Evolutionary conservation across 129 eudicot species (phyloP), one percentile per base, ranked within the genome.

Genomic region (Saussurea involucrata): DNA sequence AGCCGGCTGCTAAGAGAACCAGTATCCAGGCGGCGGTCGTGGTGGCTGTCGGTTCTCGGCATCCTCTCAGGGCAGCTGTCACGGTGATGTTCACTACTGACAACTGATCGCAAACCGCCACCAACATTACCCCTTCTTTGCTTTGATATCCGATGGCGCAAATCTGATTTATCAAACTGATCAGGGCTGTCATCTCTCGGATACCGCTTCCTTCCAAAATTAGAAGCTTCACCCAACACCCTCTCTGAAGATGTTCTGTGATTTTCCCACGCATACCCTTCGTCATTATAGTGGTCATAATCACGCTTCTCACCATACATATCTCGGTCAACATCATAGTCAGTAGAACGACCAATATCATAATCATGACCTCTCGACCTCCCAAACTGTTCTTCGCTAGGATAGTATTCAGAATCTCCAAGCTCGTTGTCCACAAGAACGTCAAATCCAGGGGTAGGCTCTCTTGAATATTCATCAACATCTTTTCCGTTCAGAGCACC

Each of bases 361-460:
- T 81, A 92, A 24, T 88, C 90, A 31, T 72, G 90, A 64, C 83
- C 92, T 77, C 84, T 67, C 53, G 88, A 69, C 80, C 92, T 88
- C 57, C 81, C 88, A 87, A 81, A 86, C 70, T 84, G 95, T 69
- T 91, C 96, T 78, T 93, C 97, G 68, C 85, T 64, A 12, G 78
- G 85, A 81, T 94, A 94, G 74, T 89, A 94, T 49, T 89, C 95
- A 58, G 94, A 86, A 63, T 89, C 96, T 25, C 88, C 72, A 36
- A 71, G 83, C 24, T 94, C 91, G 20, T 87, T 88, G 69, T 91
- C 97, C 78, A 94, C 98, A 76, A 94, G 98, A 75, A 94, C 97
- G 83, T 94, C 98, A 80, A 94, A 91, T 22, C 97, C 98, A 84
- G 98, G 98, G 27, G 97, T 87, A 4, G 93, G 96, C 81, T 94